phyloP scores from a whole-genome alignment of 257 asterid species.

The Capsicum pubescens region DNA sequence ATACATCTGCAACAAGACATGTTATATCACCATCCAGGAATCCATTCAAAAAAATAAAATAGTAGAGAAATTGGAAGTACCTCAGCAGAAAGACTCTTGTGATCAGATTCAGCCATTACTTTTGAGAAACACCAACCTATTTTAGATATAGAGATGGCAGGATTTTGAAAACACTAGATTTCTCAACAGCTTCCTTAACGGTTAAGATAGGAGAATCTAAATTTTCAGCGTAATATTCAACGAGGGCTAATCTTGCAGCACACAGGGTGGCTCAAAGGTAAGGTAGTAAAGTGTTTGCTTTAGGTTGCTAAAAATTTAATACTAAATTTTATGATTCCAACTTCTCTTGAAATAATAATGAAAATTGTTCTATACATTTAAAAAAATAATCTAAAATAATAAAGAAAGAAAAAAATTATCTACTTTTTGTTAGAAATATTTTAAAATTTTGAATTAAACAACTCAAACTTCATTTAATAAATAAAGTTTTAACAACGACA shows the following conservation, averaged over 20 bases:
- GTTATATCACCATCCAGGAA: not conserved
- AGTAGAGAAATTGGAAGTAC: constrained; percentile 35
- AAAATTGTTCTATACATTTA: too few relatives aligned
- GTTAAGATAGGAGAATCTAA: constrained; percentile 68
- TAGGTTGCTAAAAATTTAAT: too few relatives aligned
- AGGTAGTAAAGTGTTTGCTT: too few relatives aligned
- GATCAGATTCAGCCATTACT: constrained; percentile 83
- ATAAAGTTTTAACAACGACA: too few relatives aligned
- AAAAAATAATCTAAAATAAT: too few relatives aligned
- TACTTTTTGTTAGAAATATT: too few relatives aligned
- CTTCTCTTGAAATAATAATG: too few relatives aligned
- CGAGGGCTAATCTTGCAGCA: constrained; percentile 56
- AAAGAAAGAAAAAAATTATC: too few relatives aligned
- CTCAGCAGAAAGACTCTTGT: constrained; percentile 64
- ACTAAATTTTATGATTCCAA: too few relatives aligned
- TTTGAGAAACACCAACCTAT: constrained; percentile 60
- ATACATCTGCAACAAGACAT: not conserved
- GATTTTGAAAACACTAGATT: constrained; percentile 57
- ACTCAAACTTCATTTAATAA: too few relatives aligned
- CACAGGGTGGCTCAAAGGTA: not conserved
- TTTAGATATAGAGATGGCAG: constrained; percentile 50
- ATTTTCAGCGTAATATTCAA: constrained; percentile 55
- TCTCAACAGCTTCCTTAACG: constrained; percentile 67
- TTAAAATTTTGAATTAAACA: too few relatives aligned
- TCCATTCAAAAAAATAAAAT: not conserved